Evolutionary conservation across 106 monocot species (phyloP).

Genomic region (Amphibolis antarctica): DNA sequence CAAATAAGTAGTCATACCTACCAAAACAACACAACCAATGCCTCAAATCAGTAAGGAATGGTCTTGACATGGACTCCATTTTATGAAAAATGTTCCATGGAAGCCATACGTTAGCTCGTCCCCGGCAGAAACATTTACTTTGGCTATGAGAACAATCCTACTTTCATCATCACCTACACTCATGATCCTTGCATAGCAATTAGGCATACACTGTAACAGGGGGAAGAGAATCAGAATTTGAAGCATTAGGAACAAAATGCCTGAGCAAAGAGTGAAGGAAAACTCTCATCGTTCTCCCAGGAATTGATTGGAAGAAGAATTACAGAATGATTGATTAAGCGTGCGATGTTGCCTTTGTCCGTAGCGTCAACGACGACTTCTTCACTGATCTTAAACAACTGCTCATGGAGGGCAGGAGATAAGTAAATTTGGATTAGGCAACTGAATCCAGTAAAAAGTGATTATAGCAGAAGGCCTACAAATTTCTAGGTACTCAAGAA

Average conservation of each 20-base stretch:
- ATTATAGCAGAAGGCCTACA: too few species aligned
- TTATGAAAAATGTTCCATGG: background rate
- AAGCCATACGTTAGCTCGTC: conserved; percentile 72
- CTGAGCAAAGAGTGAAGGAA: background rate
- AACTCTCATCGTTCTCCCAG: background rate
- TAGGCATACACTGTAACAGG: conserved; percentile 80
- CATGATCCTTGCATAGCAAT: conserved; percentile 95
- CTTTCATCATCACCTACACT: conserved; percentile 62
- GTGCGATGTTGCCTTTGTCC: conserved; percentile 79
- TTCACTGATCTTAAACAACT: conserved; percentile 93
- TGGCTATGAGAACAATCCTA: conserved; percentile 79
- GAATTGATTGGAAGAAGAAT: background rate
- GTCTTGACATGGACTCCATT: background rate
- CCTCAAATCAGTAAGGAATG: background rate
- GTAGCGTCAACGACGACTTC: conserved; percentile 97
- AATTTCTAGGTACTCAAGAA: too few species aligned
- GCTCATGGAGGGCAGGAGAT: background rate
- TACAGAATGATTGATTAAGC: conserved; percentile 88
- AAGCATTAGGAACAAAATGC: background rate
- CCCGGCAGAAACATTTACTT: conserved; percentile 56
- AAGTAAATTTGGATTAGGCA: background rate
- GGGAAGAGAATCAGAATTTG: conserved; percentile 1
- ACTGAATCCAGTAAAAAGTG: background rate
- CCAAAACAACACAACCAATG: background rate
- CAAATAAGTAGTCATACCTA: conserved; percentile 49